Conservation (phyloP, 257 asterid genomes). For the Hygrophila difformis region DNA sequence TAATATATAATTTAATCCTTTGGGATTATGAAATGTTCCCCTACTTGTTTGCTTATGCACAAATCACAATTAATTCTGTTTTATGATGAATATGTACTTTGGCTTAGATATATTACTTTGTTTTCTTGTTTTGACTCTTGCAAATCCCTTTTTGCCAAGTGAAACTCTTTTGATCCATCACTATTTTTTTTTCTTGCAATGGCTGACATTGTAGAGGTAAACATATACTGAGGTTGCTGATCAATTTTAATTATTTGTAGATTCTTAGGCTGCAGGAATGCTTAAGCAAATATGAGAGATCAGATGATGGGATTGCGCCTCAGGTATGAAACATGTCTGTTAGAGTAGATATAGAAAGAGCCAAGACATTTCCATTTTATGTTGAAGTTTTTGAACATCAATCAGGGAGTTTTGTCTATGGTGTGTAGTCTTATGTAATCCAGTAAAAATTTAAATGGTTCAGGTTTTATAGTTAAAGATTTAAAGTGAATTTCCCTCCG, state of each 20-base stretch:
- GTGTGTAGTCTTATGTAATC: no score
- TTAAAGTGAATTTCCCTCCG: no score
- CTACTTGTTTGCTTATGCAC: background rate
- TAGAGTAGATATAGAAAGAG: no score
- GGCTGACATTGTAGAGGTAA: no score
- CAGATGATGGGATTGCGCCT: constrained; percentile 82
- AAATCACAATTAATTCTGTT: no score
- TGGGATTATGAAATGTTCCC: constrained; percentile 11
- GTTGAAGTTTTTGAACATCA: no score
- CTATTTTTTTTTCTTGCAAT: no score
- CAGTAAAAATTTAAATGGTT: no score
- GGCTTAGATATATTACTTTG: background rate
- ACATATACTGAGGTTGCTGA: constrained; percentile 20
- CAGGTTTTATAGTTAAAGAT: no score
- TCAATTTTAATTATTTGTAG: constrained; percentile 33
- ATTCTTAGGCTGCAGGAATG: constrained; percentile 90
- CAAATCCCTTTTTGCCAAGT: constrained; percentile 10
- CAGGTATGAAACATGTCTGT: constrained; percentile 78
- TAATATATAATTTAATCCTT: background rate
- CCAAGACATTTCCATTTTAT: no score
- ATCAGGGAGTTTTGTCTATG: no score
- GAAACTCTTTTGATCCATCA: no score
- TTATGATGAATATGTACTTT: constrained; percentile 3
- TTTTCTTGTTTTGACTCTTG: constrained; percentile 10
- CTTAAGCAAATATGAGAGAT: constrained; percentile 84